Evolutionary conservation across 805 yeast genomes (phyloP), one percentile per base, ranked within the genome.

Genomic region (Saccharomycopsis vini): DNA sequence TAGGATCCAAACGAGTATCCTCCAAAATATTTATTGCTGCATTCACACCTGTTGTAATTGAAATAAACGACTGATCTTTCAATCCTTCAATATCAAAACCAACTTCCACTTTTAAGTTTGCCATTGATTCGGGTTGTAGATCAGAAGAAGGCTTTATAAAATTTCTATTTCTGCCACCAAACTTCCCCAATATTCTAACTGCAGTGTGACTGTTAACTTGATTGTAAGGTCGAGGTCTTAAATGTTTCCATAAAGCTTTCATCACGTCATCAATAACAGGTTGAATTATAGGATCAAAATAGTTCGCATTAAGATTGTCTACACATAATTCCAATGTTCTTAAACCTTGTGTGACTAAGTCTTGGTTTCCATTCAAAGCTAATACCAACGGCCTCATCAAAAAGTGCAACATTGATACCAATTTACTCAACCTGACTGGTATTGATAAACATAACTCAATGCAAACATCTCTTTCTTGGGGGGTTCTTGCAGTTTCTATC

Each of bases 131-230:
- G 1, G 75, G 62, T 22, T 41, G 30, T 52, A 92, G 65, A 45
- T 83, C 81, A 35, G 73, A 65, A 32, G 89, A 87, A 2, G 94
- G 82, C 45, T 77, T 77, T 54, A 92, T 71, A 57, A 87, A 86
- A 42, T 81, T 79, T 53, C 96, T 79, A 55, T 92, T 92, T 57
- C 98, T 75, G 2, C 99, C 99, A 31, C 99, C 99, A 15, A 92
- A 67, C 58, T 94, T 92, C 40, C 99, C 98, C 41, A 92, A 66
- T 31, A 92, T 87, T 50, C 97, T 72, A 44, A 92, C 79, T 0
- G 97, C 89, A 0, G 95, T 87, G 58, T 92, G 98, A 15, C 95
- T 82, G 52, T 89, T 95, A 52, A 87, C 95, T 54, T 92, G 97
- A 52, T 84, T 86, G 58, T 87, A 88, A 0, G 99, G 97, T 29